phyloP scores from a whole-genome alignment of 345 rosid genomes.

The thale cress (Arabidopsis thaliana) region DNA sequence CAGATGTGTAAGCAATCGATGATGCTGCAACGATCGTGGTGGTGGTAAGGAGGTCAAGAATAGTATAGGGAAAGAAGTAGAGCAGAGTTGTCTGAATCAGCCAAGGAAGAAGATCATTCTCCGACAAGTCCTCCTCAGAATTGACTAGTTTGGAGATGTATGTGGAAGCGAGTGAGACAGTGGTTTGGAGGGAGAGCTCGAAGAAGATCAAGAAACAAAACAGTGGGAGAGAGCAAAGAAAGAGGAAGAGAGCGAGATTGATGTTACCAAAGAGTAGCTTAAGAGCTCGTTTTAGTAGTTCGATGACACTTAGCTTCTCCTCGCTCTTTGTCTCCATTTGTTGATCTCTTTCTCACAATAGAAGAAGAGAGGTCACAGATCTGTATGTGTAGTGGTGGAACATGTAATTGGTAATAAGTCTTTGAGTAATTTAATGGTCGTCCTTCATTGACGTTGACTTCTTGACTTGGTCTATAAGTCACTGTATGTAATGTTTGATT shows the following conservation, averaged over 20 bases:
- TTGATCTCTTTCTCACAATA: background rate
- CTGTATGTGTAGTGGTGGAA: background rate
- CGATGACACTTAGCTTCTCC: conserved; percentile 45
- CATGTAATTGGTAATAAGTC: background rate
- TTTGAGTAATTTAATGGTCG: background rate
- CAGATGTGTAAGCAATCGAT: background rate
- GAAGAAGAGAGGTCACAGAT: background rate
- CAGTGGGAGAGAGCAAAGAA: conserved; percentile 45
- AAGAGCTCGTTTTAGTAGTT: conserved; percentile 40
- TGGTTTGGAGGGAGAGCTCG: conserved; percentile 39
- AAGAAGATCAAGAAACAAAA: conserved; percentile 46
- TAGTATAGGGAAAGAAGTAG: background rate
- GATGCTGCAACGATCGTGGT: conserved; percentile 17
- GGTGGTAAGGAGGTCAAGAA: conserved; percentile 7
- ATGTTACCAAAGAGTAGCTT: conserved; percentile 29
- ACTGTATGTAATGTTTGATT: background rate
- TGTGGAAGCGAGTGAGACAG: conserved; percentile 14
- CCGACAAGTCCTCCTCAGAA: background rate
- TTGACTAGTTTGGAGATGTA: background rate
- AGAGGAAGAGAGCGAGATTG: conserved; percentile 23
- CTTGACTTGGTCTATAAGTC: conserved; percentile 15
- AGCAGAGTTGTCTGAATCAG: conserved; percentile 1
- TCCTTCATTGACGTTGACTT: conserved; percentile 32
- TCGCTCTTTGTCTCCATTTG: conserved; percentile 23
- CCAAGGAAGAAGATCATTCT: conserved; percentile 27